Evolutionary conservation across 805 yeast species (phyloP), one percentile per base, ranked within the genome.

Genomic region (Metschnikowia arizonensis): DNA sequence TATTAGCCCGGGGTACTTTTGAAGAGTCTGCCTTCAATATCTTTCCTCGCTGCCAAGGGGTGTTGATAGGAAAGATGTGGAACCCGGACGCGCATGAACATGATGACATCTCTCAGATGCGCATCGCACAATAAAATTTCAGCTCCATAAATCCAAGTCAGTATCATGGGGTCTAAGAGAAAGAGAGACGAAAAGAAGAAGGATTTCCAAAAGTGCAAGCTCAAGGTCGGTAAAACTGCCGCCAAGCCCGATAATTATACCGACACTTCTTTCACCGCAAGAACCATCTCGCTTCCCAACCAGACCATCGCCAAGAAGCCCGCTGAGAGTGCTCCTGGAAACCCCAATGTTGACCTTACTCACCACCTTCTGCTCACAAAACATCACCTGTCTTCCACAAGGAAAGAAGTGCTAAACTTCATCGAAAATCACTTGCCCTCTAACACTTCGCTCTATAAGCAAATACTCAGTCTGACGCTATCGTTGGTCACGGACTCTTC

Each of bases 151-250:
- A 12, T 19, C 29, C 18, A n/a, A 34, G 38, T 29, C 14, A 26
- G 17, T 23, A 39, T 18, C 28, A 66, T 65, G 70, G 69, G 62
- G n/a, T 79, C 81, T 36, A 78, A 64, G 55, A 76, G 72, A 62
- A 84, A 80, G 68, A 76, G 70, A 65, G 66, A 72, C 33, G 82
- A 82, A 50, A 86, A 84, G 68, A 74, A 73, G 59, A 84, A 83
- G 65, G 95, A 86, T 58, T 86, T 86, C 61, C 74, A 67, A 42
- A 88, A 88, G 63, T 73, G 81, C 48, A 91, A 88, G 70, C 76
- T 93, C 42, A 84, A 77, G 58, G 97, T 93, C 28, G 99, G 99
- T 46, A 93, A 93, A 64, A 71, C 84, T 2, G 78, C 79, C 15
- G 79, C 81, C 5, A 79, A 79, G 50, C 81, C 89, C 5, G 78